Percentiles rank a stretch among this genome's conserved stretches.
These are phyloP conservation scores for Cyberlindnera samutprakarnensis DNA, from an alignment of 805 yeast genomes.

Conservation along the genomic window DNA sequence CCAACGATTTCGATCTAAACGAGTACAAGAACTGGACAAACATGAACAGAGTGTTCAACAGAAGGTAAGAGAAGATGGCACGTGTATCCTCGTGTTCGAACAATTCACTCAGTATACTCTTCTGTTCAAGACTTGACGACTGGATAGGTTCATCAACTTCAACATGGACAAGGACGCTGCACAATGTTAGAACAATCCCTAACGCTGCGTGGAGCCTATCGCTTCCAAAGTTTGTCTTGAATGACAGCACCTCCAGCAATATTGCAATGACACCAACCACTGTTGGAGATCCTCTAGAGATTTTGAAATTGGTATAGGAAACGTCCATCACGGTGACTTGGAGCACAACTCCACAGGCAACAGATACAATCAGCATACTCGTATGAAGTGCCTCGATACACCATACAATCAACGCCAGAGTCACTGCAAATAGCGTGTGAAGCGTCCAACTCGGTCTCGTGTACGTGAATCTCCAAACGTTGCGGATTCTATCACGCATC, in stretches of 20 bases:
- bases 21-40: slow-evolving; percentile 88
- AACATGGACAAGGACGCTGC: slow-evolving; percentile 10
- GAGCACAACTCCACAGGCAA: slow-evolving; percentile 20
- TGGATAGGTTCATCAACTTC: slow-evolving; percentile 6
- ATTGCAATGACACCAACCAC: slow-evolving; percentile 26
- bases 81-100: slow-evolving; percentile 57
- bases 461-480: too few relatives aligned
- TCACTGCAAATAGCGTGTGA: too few relatives aligned
- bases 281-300: slow-evolving; percentile 15
- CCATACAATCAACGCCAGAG: neutral
- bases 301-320: slow-evolving; percentile 2
- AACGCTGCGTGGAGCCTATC: slow-evolving; percentile 6
- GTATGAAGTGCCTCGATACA: slow-evolving; percentile 6
- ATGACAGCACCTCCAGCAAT: slow-evolving; percentile 27
- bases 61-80: slow-evolving; percentile 79
- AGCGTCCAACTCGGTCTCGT: too few relatives aligned
- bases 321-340: slow-evolving; percentile 13
- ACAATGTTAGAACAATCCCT: slow-evolving; percentile 9
- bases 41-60: slow-evolving; percentile 90
- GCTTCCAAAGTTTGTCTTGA: slow-evolving; percentile 16
- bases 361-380: slow-evolving; percentile 21
- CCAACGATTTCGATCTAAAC: slow-evolving; percentile 85
- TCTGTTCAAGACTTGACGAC: slow-evolving; percentile 2
- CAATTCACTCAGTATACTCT: slow-evolving; percentile 14
- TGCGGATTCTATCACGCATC: slow-evolving; percentile 9